These are phyloP conservation scores for Centrapalus pauciflorus DNA, from an alignment of 129 eudicot species.

Conservation along the genomic window DNA sequence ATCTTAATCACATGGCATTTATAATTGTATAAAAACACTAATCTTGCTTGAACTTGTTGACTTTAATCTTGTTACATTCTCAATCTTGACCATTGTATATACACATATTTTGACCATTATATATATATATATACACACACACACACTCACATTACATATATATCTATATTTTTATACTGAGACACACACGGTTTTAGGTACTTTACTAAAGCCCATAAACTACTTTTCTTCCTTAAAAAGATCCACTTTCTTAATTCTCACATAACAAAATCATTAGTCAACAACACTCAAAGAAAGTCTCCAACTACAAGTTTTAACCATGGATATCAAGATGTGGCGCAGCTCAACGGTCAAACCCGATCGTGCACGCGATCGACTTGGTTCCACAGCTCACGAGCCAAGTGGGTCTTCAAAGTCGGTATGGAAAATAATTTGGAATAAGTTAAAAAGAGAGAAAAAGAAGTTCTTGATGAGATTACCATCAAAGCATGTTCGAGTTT, in stretches of 20 bases:
- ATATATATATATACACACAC: background rate
- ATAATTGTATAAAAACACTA: constrained; percentile 8
- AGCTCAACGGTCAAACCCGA: constrained; percentile 21
- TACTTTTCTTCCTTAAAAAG: constrained; percentile 1
- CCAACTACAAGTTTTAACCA: constrained; percentile 7
- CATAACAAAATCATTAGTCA: constrained; percentile 4
- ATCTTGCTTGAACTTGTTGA: constrained; percentile 17
- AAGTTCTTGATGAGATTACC: constrained; percentile 31
- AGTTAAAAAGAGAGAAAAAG: constrained; percentile 35
- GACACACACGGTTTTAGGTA: no score
- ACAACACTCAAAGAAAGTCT: constrained; percentile 8
- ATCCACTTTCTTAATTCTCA: background rate
- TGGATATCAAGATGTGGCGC: constrained; percentile 37
- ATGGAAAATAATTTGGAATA: constrained; percentile 49
- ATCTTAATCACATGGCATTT: constrained; percentile 20
- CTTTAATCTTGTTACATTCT: constrained; percentile 31
- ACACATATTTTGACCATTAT: constrained; percentile 4
- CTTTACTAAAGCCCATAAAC: background rate
- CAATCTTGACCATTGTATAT: background rate
- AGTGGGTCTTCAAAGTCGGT: constrained; percentile 23
- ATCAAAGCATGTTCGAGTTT: constrained; percentile 18
- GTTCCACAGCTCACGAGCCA: constrained; percentile 9
- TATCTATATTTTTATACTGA: background rate
- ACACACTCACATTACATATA: background rate
- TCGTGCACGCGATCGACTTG: background rate